Conservation (phyloP, 371 early-diverging fungal species). For the Mortierella sp. region DNA sequence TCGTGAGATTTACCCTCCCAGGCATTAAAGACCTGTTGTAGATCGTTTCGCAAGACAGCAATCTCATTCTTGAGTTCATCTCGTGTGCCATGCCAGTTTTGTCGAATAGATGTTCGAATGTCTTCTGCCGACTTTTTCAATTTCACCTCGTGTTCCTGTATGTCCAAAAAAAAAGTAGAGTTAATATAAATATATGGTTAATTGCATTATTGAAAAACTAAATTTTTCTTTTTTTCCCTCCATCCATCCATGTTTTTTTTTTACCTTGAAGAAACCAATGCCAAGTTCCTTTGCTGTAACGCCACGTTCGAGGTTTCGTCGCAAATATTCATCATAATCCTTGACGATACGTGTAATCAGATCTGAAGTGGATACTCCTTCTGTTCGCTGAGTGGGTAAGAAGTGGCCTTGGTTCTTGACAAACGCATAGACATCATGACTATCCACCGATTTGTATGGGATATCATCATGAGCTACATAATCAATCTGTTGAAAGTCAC, state of each 20-base stretch:
- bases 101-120: conserved; percentile 69
- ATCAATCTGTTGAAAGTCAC: conserved; percentile 92
- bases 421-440: conserved; percentile 95
- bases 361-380: conserved; percentile 95
- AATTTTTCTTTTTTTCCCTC: too few relatives aligned
- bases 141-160: conserved; percentile 79
- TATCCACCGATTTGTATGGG: conserved; percentile 86
- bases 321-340: conserved; percentile 94
- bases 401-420: conserved; percentile 92
- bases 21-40: conserved; percentile 70
- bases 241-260: too few relatives aligned
- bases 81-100: conserved; percentile 70
- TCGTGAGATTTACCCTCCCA: conserved; percentile 85
- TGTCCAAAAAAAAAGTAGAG: too few relatives aligned
- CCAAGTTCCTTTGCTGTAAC: conserved; percentile 92
- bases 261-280: conserved; percentile 86
- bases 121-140: conserved; percentile 81
- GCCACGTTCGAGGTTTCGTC: conserved; percentile 95
- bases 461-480: conserved; percentile 99
- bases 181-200: too few relatives aligned
- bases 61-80: conserved; percentile 70
- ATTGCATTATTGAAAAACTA: too few relatives aligned
- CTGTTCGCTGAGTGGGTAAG: conserved; percentile 92
- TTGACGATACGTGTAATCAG: conserved; percentile 96
- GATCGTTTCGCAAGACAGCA: conserved; percentile 69